Evolutionary conservation across 345 rosid species (phyloP).

Genomic region (Brassica napus): DNA sequence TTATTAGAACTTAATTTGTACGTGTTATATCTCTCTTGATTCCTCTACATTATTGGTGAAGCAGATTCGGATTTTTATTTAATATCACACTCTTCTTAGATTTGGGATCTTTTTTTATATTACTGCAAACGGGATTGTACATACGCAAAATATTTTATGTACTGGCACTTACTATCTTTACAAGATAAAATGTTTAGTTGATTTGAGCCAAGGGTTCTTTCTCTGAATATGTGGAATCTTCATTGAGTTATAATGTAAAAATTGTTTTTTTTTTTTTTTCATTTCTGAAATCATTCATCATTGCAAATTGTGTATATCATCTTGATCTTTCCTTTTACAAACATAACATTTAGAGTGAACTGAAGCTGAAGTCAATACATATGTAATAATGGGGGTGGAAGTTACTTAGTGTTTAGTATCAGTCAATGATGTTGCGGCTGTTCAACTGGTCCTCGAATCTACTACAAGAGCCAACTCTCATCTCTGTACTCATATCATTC

Average conservation of each 20-base stretch:
- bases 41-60: conserved; percentile 11
- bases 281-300: not conserved
- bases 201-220: no score
- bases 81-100: no score
- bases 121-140: no score
- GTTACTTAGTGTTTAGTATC: conserved; percentile 24
- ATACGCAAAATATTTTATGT: no score
- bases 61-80: conserved; percentile 14
- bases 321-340: conserved; percentile 21
- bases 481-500: conserved; percentile 82
- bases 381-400: not conserved
- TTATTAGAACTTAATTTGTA: conserved; percentile 55
- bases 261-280: not conserved
- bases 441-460: conserved; percentile 82
- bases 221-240: not conserved
- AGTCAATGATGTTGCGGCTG: conserved; percentile 58
- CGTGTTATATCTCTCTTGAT: not conserved
- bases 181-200: no score
- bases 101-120: no score
- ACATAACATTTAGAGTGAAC: conserved; percentile 23
- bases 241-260: not conserved
- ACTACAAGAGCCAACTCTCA: conserved; percentile 81
- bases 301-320: conserved; percentile 6
- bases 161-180: no score
- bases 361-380: conserved; percentile 11